phyloP scores from a whole-genome alignment of 495 filamentous ascomycete species.

The Hypoxylon lenormandii region DNA sequence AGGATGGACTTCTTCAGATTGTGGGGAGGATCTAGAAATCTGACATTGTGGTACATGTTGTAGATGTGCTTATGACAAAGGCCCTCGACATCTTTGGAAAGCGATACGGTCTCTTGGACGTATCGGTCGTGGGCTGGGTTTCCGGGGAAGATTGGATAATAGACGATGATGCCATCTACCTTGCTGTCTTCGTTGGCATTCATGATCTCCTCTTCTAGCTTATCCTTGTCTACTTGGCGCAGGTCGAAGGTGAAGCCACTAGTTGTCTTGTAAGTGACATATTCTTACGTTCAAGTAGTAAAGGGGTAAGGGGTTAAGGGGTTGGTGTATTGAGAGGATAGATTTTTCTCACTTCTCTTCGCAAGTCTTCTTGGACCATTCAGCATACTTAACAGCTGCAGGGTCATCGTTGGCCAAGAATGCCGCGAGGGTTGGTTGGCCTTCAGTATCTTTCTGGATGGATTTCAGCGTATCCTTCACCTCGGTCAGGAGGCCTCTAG shows the following conservation, averaged over 20 bases:
- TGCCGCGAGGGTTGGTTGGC: conserved; percentile 81
- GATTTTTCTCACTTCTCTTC: conserved; percentile 81
- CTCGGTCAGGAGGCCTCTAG: conserved; percentile 80
- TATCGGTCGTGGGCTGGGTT: conserved; percentile 87
- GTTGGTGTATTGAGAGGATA: conserved; percentile 27
- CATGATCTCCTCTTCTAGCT: conserved; percentile 86
- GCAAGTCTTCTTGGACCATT: conserved; percentile 97
- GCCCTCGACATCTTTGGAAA: conserved; percentile 94
- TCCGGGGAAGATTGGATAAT: conserved; percentile 89
- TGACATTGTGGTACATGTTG: conserved; percentile 99
- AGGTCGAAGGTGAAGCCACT: conserved; percentile 92
- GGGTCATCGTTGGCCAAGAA: conserved; percentile 93
- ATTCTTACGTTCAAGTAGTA: conserved; percentile 1
- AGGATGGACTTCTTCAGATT: conserved; percentile 88
- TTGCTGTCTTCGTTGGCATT: conserved; percentile 79
- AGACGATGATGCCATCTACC: conserved; percentile 95
- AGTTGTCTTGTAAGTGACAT: conserved; percentile 35
- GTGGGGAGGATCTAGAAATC: conserved; percentile 82
- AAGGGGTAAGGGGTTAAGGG: conserved; percentile 7
- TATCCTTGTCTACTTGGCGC: conserved; percentile 82
- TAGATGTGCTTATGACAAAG: conserved; percentile 93
- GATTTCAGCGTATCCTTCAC: conserved; percentile 76
- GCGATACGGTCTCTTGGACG: conserved; percentile 91
- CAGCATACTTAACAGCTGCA: conserved; percentile 89
- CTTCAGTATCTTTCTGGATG: conserved; percentile 62